These are phyloP conservation scores for Acaromyces ingoldii DNA, from an alignment of 1,284 basidiomycete species.

Conservation along the genomic window DNA sequence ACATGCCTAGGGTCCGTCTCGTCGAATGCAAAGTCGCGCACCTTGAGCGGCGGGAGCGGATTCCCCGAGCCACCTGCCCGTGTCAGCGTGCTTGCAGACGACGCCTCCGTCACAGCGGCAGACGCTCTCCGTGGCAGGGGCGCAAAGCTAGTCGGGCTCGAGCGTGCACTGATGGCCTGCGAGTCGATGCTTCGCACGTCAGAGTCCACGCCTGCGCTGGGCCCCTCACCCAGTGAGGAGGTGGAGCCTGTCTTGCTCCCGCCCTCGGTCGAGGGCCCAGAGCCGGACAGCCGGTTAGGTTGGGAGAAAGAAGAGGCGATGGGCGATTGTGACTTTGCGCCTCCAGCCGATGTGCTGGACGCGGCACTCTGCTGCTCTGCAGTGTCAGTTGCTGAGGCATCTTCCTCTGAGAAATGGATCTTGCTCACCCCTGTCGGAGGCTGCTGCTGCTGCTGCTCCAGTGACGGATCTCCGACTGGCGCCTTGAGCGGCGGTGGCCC, in stretches of 20 bases:
- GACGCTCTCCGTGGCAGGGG: not conserved
- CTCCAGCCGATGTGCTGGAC: not conserved
- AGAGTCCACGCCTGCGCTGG: too few relatives aligned
- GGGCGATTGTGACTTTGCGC: slow-evolving; percentile 1
- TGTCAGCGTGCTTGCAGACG: not conserved
- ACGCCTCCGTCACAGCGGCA: not conserved
- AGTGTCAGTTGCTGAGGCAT: not conserved
- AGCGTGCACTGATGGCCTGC: slow-evolving; percentile 2
- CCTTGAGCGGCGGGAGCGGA: slow-evolving; percentile 5
- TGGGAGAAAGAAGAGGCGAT: too few relatives aligned
- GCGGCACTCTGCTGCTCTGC: not conserved
- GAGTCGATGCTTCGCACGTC: not conserved
- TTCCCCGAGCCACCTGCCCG: not conserved
- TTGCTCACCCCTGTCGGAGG: too few relatives aligned
- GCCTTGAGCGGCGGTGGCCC: not conserved
- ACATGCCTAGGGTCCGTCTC: slow-evolving; percentile 17
- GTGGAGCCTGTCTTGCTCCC: too few relatives aligned
- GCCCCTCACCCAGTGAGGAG: not conserved
- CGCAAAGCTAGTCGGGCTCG: not conserved
- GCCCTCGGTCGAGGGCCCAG: too few relatives aligned
- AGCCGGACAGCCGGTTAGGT: too few relatives aligned
- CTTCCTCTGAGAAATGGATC: not conserved
- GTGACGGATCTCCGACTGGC: not conserved
- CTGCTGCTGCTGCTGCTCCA: not conserved
- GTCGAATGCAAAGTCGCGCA: slow-evolving; percentile 19